phyloP scores from a whole-genome alignment of 768 basidiomycete genomes.

The Dacryopinax primogenitus region DNA sequence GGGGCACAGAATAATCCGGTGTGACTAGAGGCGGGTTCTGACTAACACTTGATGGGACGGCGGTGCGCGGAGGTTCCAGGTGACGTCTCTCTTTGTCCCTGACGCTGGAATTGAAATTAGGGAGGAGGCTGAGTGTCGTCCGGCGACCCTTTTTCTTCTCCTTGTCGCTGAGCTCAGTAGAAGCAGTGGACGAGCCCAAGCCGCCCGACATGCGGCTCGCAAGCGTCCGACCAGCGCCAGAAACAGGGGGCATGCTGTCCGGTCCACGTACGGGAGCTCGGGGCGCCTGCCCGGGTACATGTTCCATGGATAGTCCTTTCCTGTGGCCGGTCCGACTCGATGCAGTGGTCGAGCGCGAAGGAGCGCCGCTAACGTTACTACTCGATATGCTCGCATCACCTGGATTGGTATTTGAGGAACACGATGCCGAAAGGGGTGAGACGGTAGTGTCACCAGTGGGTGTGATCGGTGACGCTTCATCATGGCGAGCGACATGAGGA shows the following conservation, averaged over 20 bases:
- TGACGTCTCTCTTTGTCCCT: slow-evolving; percentile 9
- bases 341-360: slow-evolving; percentile 86
- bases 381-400: slow-evolving; percentile 6
- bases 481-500: not conserved
- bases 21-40: not conserved
- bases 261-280: not conserved
- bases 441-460: not conserved
- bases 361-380: slow-evolving; percentile 52
- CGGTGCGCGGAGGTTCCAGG: not conserved
- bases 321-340: slow-evolving; percentile 39
- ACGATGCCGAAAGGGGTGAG: not conserved
- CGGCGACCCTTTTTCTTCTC: slow-evolving; percentile 11
- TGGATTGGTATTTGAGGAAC: slow-evolving; percentile 15
- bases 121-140: slow-evolving; percentile 7
- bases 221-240: not conserved
- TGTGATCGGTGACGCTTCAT: not conserved
- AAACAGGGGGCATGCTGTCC: slow-evolving; percentile 4
- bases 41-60: not conserved
- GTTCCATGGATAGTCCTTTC: slow-evolving; percentile 54
- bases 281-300: not conserved
- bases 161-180: slow-evolving; percentile 7
- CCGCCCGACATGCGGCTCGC: not conserved
- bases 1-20: slow-evolving; percentile 1
- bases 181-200: not conserved
- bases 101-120: not conserved